A percentile compares a stretch with the other conserved stretches of the same genome.
Conservation (phyloP, 768 basidiomycete species). For the Lentinula raphanica region DNA sequence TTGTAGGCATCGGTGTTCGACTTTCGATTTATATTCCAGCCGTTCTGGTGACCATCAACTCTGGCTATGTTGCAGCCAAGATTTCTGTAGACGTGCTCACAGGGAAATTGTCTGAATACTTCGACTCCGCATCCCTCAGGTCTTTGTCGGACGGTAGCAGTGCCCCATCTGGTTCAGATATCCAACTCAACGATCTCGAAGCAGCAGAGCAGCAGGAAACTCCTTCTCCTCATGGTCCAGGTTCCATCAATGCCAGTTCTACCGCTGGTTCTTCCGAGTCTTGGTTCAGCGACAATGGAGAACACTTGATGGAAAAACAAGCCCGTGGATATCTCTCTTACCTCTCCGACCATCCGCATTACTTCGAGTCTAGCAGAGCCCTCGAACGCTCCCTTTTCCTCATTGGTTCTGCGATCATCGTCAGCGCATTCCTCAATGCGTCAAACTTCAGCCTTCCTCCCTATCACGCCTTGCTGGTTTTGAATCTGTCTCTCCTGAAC, state of each 20-base stretch:
- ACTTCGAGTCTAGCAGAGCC: neutral
- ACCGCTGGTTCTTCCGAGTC: neutral
- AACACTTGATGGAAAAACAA: neutral
- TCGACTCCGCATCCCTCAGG: neutral
- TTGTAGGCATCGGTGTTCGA: neutral
- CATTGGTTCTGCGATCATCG: neutral
- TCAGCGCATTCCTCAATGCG: neutral
- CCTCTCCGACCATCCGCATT: neutral
- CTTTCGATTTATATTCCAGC: neutral
- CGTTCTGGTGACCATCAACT: neutral
- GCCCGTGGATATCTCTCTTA: neutral
- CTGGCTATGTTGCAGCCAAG: neutral
- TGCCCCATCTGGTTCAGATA: neutral
- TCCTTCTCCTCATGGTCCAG: neutral
- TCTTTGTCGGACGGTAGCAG: neutral
- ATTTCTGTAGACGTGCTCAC: neutral
- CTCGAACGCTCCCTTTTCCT: neutral
- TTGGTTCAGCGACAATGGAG: neutral
- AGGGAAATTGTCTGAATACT: neutral
- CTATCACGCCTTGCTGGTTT: neutral
- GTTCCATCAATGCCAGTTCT: neutral
- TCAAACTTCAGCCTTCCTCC: neutral
- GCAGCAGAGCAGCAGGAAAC: neutral
- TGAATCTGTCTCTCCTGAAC: neutral
- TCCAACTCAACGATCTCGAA: neutral